Base-by-base conservation (phyloP, 202 grass and related monocot species). In the Eragrostis tef region DNA sequence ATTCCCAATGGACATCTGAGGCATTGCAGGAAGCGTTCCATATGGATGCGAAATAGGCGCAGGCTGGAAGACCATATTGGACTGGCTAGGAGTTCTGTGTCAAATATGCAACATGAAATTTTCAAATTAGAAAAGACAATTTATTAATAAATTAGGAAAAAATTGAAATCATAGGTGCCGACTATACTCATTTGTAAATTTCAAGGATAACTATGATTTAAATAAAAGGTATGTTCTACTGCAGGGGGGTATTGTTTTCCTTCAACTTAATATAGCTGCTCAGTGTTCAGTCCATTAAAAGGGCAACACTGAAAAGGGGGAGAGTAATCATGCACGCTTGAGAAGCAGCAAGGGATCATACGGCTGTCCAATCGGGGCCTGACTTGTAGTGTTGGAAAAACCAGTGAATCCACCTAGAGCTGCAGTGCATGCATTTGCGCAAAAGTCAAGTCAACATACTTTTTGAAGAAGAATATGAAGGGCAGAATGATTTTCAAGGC, bases 1-100 rank as follows among this genome's bases (percentile, higher is more conserved):
- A 91, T 79, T 89, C 22, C 92, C 92, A 71, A 91, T 84, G 57
- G 92, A 93, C 86, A 93, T 89, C 72, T 90, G 88, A 88, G 95
- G 90, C 63, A 86, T 86, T 58, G 90, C 79, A 88, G 95, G 95
- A 75, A 95, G 85, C 52, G 83, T 93, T 48, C 90, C 87, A n/a
- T 91, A 98, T 66, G 92, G 90, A 74, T 91, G 91, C 52, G 73
- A 79, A 80, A 92, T 53, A 67, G 72, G 77, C 63, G 84, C 78
- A 66, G 84, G 87, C 72, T 81, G 88, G 74, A 90, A 81, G 64
- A 88, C 84, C 86, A 89, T 90, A 84, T 63, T 87, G 52, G 91
- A 89, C 61, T 89, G 91, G 73, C 64, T 85, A 80, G 67, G 70
- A 54, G 75, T 71, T 88, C 29, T 31, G 29, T 31, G 29, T 31